Conservation (phyloP, 225 moss, liverwort and hornwort species). For the Anthoceros angustus region DNA sequence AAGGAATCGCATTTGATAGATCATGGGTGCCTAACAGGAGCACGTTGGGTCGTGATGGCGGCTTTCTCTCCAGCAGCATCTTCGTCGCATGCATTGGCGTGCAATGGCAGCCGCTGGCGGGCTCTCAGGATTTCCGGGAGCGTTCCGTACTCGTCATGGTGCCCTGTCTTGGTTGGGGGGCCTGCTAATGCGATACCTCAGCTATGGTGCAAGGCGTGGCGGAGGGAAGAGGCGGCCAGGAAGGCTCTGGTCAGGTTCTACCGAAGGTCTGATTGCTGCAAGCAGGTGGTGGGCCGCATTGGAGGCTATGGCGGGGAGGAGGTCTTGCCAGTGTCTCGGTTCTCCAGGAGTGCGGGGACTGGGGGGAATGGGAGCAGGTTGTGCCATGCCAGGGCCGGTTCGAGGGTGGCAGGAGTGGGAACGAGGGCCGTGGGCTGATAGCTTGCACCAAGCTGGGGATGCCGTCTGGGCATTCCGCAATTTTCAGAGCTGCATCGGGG, state of each 20-base stretch:
- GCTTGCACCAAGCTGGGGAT: too few species aligned
- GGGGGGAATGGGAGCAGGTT: too few species aligned
- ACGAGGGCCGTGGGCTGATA: too few species aligned
- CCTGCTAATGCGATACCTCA: neutral
- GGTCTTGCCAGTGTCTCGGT: neutral
- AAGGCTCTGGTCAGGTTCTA: neutral
- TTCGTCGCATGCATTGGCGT: neutral
- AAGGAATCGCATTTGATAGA: too few species aligned
- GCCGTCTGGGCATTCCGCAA: too few species aligned
- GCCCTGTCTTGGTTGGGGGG: neutral
- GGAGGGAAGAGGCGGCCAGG: neutral
- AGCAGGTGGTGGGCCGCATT: neutral
- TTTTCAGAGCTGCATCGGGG: too few species aligned
- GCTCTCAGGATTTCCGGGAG: neutral
- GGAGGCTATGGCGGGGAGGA: neutral
- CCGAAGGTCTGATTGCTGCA: neutral
- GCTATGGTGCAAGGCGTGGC: neutral
- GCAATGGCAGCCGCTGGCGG: neutral
- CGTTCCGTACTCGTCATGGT: neutral
- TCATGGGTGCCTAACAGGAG: too few species aligned
- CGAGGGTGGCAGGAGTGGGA: too few species aligned
- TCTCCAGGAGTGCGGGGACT: too few species aligned
- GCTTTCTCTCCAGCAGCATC: neutral
- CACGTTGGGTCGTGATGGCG: neutral
- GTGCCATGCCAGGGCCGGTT: too few species aligned